phyloP scores from a whole-genome alignment of 2,329 filamentous ascomycete species.

The Colletotrichum sp. region DNA sequence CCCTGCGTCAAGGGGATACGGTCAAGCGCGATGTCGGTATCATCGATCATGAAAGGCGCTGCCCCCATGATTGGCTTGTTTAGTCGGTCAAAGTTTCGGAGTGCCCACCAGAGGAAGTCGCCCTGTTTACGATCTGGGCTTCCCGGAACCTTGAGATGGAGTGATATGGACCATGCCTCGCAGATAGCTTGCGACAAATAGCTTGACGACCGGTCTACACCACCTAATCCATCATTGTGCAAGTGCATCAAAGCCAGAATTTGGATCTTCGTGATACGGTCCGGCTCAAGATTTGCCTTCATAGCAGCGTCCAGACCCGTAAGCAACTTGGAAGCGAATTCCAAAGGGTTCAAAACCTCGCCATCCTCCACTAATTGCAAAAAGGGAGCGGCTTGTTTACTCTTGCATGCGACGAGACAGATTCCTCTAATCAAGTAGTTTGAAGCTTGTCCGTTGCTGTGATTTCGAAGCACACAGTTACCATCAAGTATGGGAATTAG shows the following conservation, averaged over 20 bases:
- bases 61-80: conserved; percentile 27
- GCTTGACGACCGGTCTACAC: conserved; percentile 25
- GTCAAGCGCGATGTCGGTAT: conserved; percentile 21
- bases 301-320: conserved; percentile 27
- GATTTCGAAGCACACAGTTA: conserved; percentile 8
- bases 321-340: conserved; percentile 23
- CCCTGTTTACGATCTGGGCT: conserved; percentile 19
- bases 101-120: conserved; percentile 23
- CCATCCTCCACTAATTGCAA: conserved; percentile 19
- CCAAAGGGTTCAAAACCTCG: conserved; percentile 14
- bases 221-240: conserved; percentile 26
- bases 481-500: conserved; percentile 23
- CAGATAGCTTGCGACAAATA: conserved; percentile 27
- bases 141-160: conserved; percentile 22
- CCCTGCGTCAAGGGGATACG: not conserved
- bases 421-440: conserved; percentile 24
- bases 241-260: conserved; percentile 29
- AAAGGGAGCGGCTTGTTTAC: conserved; percentile 26
- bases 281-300: conserved; percentile 27
- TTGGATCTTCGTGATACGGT: conserved; percentile 26
- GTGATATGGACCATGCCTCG: conserved; percentile 28
- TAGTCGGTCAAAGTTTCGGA: conserved; percentile 24
- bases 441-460: conserved; percentile 25
- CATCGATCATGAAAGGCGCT: conserved; percentile 25
- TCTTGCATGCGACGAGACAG: conserved; percentile 28